Evolutionary conservation across 257 asterid species (phyloP).

Genomic region (Mentha longifolia): DNA sequence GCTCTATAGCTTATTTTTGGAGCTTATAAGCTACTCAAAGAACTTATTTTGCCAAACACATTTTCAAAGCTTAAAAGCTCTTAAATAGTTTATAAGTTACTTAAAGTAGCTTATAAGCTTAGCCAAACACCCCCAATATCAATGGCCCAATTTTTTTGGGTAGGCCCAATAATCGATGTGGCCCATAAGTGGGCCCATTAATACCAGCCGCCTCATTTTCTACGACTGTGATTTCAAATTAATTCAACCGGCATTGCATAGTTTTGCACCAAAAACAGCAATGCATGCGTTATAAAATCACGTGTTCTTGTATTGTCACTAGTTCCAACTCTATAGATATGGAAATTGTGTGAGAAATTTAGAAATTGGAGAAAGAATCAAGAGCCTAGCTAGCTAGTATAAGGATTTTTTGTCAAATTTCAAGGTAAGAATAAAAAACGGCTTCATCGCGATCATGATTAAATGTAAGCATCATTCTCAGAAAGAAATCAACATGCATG

Average conservation of each 20-base stretch:
- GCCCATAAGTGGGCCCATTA: no score
- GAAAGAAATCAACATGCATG: neutral
- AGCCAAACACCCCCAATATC: no score
- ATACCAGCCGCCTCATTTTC: no score
- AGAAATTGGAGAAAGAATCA: neutral
- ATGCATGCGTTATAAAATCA: neutral
- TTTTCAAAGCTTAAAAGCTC: no score
- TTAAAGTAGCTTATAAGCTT: no score
- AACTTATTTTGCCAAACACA: no score
- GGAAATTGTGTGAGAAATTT: neutral
- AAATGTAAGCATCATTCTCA: neutral
- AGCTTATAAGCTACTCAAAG: no score
- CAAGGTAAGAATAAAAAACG: neutral
- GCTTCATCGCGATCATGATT: neutral
- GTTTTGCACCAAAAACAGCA: neutral
- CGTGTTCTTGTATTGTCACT: neutral
- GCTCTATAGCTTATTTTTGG: no score
- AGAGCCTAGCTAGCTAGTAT: neutral
- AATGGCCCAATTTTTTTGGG: no score
- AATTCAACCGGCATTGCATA: neutral
- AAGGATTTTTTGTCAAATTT: neutral
- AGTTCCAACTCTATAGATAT: neutral
- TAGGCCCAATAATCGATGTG: no score
- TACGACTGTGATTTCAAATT: no score
- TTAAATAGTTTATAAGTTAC: no score